phyloP scores from a whole-genome alignment of 2,329 filamentous ascomycete species.

The Stagonosporopsis vannaccii region DNA sequence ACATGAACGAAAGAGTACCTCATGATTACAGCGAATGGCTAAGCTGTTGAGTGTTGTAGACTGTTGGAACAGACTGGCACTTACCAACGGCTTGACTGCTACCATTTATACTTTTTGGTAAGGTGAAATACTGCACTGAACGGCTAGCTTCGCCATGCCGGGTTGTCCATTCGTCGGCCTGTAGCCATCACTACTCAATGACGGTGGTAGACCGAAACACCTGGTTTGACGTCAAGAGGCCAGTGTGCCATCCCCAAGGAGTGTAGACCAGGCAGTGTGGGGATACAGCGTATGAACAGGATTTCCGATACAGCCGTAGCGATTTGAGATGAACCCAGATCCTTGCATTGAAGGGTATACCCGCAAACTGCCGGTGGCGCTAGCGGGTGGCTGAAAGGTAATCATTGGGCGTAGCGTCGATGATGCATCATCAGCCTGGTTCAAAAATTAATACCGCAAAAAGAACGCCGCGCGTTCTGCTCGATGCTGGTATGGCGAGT shows the following conservation, averaged over 20 bases:
- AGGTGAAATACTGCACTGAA: background rate
- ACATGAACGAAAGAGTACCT: conserved; percentile 8
- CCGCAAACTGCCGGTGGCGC: conserved; percentile 6
- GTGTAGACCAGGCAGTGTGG: background rate
- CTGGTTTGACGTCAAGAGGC: conserved; percentile 5
- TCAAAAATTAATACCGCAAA: background rate
- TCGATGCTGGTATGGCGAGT: conserved; percentile 1
- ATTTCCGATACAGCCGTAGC: background rate
- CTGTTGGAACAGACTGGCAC: background rate
- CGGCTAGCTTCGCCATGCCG: background rate
- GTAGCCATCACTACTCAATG: background rate
- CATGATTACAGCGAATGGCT: conserved; percentile 3
- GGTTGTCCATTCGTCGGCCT: conserved; percentile 2
- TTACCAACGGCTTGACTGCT: background rate
- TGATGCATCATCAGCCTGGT: conserved; percentile 4
- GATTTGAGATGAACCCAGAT: background rate
- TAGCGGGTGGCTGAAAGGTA: conserved; percentile 2
- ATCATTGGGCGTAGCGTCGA: conserved; percentile 3
- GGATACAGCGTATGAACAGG: background rate
- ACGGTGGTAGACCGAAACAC: background rate
- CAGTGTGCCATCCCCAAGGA: conserved; percentile 1
- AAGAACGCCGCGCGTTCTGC: conserved; percentile 4
- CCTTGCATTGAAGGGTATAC: conserved; percentile 10
- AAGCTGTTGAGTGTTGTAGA: background rate
- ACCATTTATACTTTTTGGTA: background rate